phyloP scores from a whole-genome alignment of 305 asterid genomes.

The Solanum hybrid region DNA sequence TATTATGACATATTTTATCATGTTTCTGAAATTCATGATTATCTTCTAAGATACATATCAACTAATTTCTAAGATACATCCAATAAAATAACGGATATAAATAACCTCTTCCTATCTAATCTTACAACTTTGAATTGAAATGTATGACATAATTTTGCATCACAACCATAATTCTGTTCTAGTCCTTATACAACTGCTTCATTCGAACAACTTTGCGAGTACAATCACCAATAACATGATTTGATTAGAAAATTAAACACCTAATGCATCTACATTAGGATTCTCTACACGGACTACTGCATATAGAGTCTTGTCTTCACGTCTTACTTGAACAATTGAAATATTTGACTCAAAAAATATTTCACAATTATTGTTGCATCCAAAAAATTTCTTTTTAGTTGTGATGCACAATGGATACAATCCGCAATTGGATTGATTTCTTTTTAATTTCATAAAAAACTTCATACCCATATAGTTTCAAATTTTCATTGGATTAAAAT shows the following conservation, averaged over 20 bases:
- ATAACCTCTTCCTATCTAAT: not conserved
- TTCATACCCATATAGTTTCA: not conserved
- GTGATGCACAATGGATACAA: not conserved
- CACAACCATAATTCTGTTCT: not conserved
- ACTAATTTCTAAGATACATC: not conserved
- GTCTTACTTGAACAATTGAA: not conserved
- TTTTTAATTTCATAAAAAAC: too few relatives aligned
- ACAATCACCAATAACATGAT: not conserved
- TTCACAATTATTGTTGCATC: not conserved
- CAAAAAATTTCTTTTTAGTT: not conserved
- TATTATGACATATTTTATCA: not conserved
- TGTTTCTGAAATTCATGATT: not conserved
- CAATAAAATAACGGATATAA: too few relatives aligned
- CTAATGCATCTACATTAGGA: not conserved
- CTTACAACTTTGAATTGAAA: not conserved
- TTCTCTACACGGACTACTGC: not conserved
- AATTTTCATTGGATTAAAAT: not conserved
- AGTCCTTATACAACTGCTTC: not conserved
- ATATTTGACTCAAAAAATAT: not conserved
- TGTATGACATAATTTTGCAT: not conserved
- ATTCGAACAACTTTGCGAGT: not conserved
- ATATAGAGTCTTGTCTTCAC: not conserved
- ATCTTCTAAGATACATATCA: not conserved
- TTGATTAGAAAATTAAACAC: not conserved
- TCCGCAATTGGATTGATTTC: not conserved